Percentiles rank a stretch among this genome's conserved stretches.
Evolutionary conservation across 441 rosid genomes (phyloP).

Genomic region (Mallotus repandus): DNA sequence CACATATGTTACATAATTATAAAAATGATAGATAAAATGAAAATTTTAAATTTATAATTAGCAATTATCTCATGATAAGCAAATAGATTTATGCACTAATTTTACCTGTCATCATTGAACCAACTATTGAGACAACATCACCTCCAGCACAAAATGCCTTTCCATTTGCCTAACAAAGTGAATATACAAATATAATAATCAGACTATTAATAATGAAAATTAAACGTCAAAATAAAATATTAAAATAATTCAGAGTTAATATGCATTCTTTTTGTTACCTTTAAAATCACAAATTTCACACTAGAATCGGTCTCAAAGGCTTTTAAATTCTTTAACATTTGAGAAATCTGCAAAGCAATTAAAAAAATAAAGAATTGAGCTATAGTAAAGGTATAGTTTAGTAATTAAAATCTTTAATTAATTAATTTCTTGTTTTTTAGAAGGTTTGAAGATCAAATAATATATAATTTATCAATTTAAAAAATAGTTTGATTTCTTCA

Average conservation of each 20-base stretch:
- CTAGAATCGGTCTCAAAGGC: conserved; percentile 21
- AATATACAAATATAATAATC: too few relatives aligned
- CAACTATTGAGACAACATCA: neutral
- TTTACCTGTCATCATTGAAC: neutral
- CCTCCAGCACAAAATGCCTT: neutral
- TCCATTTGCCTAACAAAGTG: neutral
- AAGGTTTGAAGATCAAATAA: too few relatives aligned
- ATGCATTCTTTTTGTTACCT: conserved; percentile 10
- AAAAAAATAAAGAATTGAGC: neutral
- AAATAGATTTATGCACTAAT: neutral
- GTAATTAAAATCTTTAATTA: too few relatives aligned
- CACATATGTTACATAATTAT: too few relatives aligned
- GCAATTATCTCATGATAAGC: too few relatives aligned
- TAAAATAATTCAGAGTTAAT: neutral
- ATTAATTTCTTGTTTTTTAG: too few relatives aligned
- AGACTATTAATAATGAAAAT: too few relatives aligned
- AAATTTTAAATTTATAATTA: too few relatives aligned
- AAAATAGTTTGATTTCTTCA: too few relatives aligned
- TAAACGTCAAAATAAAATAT: too few relatives aligned
- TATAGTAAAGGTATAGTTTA: neutral
- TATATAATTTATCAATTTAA: too few relatives aligned
- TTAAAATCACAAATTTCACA: conserved; percentile 25
- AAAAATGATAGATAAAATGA: too few relatives aligned
- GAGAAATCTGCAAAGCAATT: conserved; percentile 13
- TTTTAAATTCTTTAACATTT: conserved; percentile 8